Evolutionary conservation across 768 basidiomycete species (phyloP).

Genomic region (Mrakia frigida): DNA sequence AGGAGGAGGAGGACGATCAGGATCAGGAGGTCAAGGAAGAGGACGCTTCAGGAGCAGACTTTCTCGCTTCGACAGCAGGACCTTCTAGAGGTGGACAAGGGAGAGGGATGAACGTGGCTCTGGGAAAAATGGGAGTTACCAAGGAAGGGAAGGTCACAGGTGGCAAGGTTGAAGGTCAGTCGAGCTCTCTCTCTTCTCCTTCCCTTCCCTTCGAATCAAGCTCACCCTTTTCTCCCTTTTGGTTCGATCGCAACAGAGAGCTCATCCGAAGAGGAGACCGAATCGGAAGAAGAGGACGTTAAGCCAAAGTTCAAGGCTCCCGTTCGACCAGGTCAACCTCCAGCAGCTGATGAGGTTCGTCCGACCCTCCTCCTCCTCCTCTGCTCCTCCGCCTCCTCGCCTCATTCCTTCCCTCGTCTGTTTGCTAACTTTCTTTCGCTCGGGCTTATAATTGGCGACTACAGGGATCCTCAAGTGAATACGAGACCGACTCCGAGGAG

Average conservation of each 20-base stretch:
- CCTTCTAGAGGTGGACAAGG: neutral
- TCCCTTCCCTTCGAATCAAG: neutral
- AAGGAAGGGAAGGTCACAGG: conserved; percentile 24
- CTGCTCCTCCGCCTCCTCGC: too few relatives aligned
- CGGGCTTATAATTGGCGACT: conserved; percentile 32
- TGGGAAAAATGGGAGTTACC: conserved; percentile 27
- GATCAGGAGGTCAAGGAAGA: neutral
- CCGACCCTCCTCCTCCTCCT: too few relatives aligned
- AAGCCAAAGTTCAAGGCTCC: conserved; percentile 29
- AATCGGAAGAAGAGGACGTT: conserved; percentile 18
- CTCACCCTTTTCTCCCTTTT: neutral
- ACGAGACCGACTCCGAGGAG: conserved; percentile 40
- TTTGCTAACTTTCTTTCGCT: conserved; percentile 6
- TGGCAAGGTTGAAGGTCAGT: conserved; percentile 26
- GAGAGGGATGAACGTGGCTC: conserved; percentile 22
- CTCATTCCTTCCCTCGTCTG: conserved; percentile 26
- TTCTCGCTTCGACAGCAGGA: conserved; percentile 4
- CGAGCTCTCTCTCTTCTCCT: neutral
- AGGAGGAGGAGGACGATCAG: conserved; percentile 31
- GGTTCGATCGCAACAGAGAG: neutral
- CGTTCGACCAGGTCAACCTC: conserved; percentile 1
- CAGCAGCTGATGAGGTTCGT: conserved; percentile 22
- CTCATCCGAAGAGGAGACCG: conserved; percentile 27
- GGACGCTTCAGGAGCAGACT: conserved; percentile 17
- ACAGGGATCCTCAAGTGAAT: conserved; percentile 37